Base-by-base conservation (phyloP, 768 basidiomycete species). In the Suillus plorans region DNA sequence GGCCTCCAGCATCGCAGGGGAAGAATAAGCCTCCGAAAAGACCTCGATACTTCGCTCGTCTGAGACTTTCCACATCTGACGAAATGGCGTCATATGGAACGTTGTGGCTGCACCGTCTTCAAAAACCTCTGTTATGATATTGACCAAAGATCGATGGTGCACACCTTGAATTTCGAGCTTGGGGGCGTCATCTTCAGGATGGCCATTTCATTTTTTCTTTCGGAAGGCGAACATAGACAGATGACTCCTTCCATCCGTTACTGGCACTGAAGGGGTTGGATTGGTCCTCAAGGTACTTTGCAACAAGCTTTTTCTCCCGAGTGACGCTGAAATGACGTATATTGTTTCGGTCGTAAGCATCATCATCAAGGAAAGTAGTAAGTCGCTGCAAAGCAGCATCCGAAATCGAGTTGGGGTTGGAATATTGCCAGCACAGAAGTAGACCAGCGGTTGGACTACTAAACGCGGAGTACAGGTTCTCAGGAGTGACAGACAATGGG, bases 341-440 rank as follows among this genome's bases (percentile, higher is more conserved):
- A 1, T 41, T 13, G 1, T 14, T 14, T 14, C 4, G 12, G 10
- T 41, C 0, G 4, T 41, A 41, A 41, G 73, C 70, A 8, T 52
- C 20, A 18, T 67, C 63, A 0, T 63, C 34, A 20, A 77, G 50
- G 14, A 74, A 72, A 4, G 75, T 66, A 16, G 73, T 47, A 1
- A 80, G 69, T 5, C 65, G 64, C 20, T 78, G 58, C 0, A 76
- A 44, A 41, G 77, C 76, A 3, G 25, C 53, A 13, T 64, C 55
- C 0, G 78, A 76, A 59, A 78, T 79, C 0, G n/a, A n/a, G 13
- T 57, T 69, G 3, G 72, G 74, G 1, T 73, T 73, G 25, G 67
- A 67, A 58, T 75, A 76, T 3, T 69, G 63, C 78, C 79, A 79
- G 10, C 58, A 25, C 73, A 77, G 72, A 39, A 79, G 73, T 5